Evolutionary conservation across 192 early-diverging fungal species (phyloP), one percentile per base, ranked within the genome.

Genomic region (Rhizophlyctis rosea): DNA sequence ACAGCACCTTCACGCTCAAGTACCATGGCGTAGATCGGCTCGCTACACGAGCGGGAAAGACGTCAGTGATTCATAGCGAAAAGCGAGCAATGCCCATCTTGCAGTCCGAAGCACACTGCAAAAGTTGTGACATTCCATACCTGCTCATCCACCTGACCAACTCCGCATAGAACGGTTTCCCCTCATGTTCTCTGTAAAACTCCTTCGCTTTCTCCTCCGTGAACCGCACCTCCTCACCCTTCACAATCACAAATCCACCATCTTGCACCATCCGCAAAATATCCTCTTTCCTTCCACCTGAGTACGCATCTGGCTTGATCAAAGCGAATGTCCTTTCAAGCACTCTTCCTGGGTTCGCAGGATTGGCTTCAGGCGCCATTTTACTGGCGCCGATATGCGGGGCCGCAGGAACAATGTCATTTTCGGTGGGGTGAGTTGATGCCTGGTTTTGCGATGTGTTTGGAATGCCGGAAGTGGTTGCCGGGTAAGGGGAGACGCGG

Each of bases 251-350:
- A 47, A 73, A 76, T 36, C 67, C 70, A 34, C 61, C 62, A 0
- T 47, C 62, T 25, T 23, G 28, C 50, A 74, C 70, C 61, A 30
- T 65, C 31, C 51, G 50, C 28, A 74, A 53, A 49, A 76, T 74
- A n/a, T 64, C 64, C 29, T 34, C 53, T 23, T 54, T 9, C 28
- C 32, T 52, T 5, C 18, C 16, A 2, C 31, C 48, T 3, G 74
- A 74, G 50, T 76, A 76, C 18, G 67, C 76, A 48, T 78, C 76
- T 29, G 76, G 76, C 62, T 77, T 77, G 51, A 77, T 77, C n/a
- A 80, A 28, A 18, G 62, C 76, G 34, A 79, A 58, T 16, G 63
- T 65, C n/a, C 54, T 52, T 44, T 65, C 27, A 25, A 65, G 11
- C 24, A 48, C 30, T 3, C 47, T 47, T 14, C 47, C 47, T n/a